Conservation (phyloP, 2,329 filamentous ascomycete species). For the Pseudofabraea citricarpa region DNA sequence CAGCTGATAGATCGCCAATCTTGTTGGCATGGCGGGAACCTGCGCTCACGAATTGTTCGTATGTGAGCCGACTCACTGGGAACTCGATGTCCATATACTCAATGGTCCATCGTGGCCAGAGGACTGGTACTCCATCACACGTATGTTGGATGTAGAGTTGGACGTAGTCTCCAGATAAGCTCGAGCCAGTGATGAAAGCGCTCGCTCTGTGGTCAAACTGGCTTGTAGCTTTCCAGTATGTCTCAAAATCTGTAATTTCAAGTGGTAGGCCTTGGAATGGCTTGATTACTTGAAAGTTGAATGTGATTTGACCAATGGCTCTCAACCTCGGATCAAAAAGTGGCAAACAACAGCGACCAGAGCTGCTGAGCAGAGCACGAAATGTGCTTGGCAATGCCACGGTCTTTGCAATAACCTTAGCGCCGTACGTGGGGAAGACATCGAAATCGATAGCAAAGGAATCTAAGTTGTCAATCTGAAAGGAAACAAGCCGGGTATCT, state of each 20-base stretch:
- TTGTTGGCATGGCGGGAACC: conserved; percentile 25
- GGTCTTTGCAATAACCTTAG: conserved; percentile 94
- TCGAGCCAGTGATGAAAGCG: conserved; percentile 89
- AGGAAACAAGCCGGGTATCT: conserved; percentile 87
- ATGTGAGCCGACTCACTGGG: conserved; percentile 73
- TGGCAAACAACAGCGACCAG: conserved; percentile 77
- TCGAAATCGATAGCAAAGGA: conserved; percentile 95
- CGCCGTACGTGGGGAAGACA: conserved; percentile 94
- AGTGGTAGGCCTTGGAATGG: conserved; percentile 88
- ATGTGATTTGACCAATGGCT: conserved; percentile 89
- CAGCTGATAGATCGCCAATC: conserved; percentile 33
- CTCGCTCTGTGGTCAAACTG: conserved; percentile 82
- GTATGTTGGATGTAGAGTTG: conserved; percentile 90
- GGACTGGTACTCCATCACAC: conserved; percentile 76
- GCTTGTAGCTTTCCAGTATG: conserved; percentile 98
- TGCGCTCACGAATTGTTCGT: conserved; percentile 59
- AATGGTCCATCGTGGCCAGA: conserved; percentile 83
- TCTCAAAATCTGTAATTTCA: conserved; percentile 97
- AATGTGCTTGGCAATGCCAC: conserved; percentile 88
- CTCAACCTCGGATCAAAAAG: conserved; percentile 88
- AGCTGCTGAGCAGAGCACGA: conserved; percentile 67
- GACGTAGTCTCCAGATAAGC: conserved; percentile 91
- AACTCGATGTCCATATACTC: conserved; percentile 72
- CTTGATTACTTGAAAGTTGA: conserved; percentile 94
- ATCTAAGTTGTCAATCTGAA: conserved; percentile 91